Base-by-base conservation (phyloP, 768 basidiomycete genomes). In the Leccinum longicurvipes region DNA sequence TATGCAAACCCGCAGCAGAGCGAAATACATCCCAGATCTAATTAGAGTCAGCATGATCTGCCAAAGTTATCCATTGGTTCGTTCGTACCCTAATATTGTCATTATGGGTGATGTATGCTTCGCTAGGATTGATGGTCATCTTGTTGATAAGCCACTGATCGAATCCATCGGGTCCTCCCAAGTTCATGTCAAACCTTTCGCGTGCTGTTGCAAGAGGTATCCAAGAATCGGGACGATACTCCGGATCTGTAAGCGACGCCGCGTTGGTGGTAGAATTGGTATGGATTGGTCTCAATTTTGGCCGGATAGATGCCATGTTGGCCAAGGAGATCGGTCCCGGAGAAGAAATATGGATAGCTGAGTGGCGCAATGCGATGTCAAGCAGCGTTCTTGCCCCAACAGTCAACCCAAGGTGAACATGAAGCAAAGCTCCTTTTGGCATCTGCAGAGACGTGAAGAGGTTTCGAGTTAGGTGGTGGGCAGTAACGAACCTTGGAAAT, bases 21-120 rank as follows among this genome's bases (percentile, higher is more conserved):
- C 63, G 60, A 63, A 92, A 91, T 59, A 89, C 89, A 44, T 81
- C 67, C 89, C 89, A 91, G 47, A 91, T 91, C 88, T 90, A 55
- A 32, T n/a, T 32, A 6, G 52, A 41, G 21, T 53, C 32, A 51
- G 53, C 7, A 47, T 25, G 19, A 45, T 42, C 15, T 45, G 8
- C 39, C 32, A 41, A 17, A 15, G 11, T 32, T 25, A 25, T 8
- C 31, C 12, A 36, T 11, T 28, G 19, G 15, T 12, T 9, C 44
- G 10, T 21, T 34, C 62, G 10, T 52, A 83, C 89, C 79, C 88
- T 87, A 3, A 76, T 71, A 10, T 84, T 76, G 5, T 86, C 88
- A 51, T 88, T 87, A 58, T 89, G 85, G 2, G 85, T 89, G 4
- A 77, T 74, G 61, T 91, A 90, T 4, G 87, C 87, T 60, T 90